Conservation (phyloP, 768 basidiomycete species). For the Lentinula boryana region DNA sequence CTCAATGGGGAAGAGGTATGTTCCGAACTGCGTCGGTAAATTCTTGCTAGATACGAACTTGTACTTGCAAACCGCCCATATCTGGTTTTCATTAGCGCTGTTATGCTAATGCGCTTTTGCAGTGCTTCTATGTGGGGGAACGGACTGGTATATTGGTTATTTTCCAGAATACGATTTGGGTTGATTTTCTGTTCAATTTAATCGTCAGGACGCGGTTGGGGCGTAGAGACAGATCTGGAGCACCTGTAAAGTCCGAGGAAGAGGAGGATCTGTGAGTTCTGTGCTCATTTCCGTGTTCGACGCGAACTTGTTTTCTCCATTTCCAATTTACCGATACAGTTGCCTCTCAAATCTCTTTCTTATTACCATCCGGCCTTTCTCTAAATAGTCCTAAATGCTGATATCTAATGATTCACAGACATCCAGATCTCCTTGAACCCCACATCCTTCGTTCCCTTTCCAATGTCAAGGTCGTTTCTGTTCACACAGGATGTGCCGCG, state of each 20-base stretch:
- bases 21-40: neutral
- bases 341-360: neutral
- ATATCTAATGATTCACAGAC: conserved; percentile 24
- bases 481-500: conserved; percentile 71
- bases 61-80: no score
- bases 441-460: conserved; percentile 84
- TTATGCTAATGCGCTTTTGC: neutral
- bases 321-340: neutral
- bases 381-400: neutral
- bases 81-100: neutral
- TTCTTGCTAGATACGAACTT: neutral
- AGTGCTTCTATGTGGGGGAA: conserved; percentile 86
- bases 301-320: neutral
- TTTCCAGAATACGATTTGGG: neutral
- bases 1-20: conserved; percentile 8
- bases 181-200: neutral
- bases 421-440: conserved; percentile 81
- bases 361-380: neutral
- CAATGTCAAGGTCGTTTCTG: conserved; percentile 67
- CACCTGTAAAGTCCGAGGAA: conserved; percentile 34
- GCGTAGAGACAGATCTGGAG: conserved; percentile 60
- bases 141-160: conserved; percentile 64
- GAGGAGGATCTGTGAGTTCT: conserved; percentile 19
- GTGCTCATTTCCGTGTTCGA: neutral
- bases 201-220: conserved; percentile 65